These are phyloP conservation scores for Lactuca saligna DNA, from an alignment of 129 eudicot species.

Conservation along the genomic window DNA sequence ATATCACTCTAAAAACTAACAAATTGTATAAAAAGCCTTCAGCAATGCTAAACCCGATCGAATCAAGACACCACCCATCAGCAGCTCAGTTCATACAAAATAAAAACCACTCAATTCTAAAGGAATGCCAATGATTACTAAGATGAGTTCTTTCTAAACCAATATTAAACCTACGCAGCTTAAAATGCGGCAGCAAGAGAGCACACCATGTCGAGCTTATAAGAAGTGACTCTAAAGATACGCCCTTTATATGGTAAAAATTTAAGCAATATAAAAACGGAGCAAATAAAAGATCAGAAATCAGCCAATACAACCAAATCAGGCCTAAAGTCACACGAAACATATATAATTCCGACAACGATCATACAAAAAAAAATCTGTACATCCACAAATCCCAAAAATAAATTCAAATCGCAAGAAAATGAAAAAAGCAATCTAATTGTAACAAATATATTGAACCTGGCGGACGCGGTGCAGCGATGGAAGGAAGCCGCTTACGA, in stretches of 20 bases:
- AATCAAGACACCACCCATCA: not conserved
- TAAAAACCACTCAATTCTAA: constrained; percentile 1
- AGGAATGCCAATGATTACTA: not conserved
- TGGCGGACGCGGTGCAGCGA: constrained; percentile 42
- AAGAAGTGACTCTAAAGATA: not conserved
- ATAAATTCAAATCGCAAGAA: not conserved
- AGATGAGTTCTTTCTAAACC: not conserved
- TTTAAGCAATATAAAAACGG: constrained; percentile 1
- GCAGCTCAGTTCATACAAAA: constrained; percentile 8
- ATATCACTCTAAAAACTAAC: not conserved
- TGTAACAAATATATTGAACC: constrained; percentile 27
- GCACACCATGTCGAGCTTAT: not conserved
- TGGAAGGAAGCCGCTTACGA: constrained; percentile 63
- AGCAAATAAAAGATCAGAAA: constrained; percentile 7
- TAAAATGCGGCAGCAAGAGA: not conserved
- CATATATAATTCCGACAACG: not conserved
- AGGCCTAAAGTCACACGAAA: not conserved
- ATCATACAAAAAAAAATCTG: not conserved
- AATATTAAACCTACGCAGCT: not conserved
- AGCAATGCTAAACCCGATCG: not conserved
- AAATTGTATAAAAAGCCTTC: not conserved
- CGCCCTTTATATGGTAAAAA: not conserved
- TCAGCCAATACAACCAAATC: not conserved
- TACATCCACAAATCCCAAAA: not conserved
- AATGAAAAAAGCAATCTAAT: constrained; percentile 16